Evolutionary conservation across 2,329 filamentous ascomycete species (phyloP).

Genomic region (Pyrenochaeta sp.): DNA sequence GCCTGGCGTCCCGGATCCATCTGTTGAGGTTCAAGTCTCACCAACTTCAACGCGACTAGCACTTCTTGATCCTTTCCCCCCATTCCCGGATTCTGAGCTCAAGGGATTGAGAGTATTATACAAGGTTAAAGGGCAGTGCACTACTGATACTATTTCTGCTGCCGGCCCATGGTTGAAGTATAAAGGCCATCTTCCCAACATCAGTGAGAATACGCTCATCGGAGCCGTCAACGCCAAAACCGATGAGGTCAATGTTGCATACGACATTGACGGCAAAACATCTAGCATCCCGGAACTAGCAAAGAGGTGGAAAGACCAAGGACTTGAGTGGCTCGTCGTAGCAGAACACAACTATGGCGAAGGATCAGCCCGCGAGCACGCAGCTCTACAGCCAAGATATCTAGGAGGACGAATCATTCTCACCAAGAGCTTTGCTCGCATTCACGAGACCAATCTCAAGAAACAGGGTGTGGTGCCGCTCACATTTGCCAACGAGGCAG

Average conservation of each 20-base stretch:
- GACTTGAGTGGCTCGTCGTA: conserved; percentile 87
- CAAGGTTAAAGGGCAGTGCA: conserved; percentile 98
- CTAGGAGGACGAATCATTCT: conserved; percentile 85
- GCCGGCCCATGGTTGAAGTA: conserved; percentile 98
- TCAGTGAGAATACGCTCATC: conserved; percentile 95
- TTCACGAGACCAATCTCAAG: conserved; percentile 96
- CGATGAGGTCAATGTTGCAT: conserved; percentile 88
- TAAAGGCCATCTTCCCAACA: conserved; percentile 98
- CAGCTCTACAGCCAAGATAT: conserved; percentile 88
- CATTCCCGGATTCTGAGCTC: conserved; percentile 81
- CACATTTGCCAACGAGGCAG: conserved; percentile 85
- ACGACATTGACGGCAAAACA: conserved; percentile 79
- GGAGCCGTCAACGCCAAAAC: conserved; percentile 92
- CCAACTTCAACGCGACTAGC: conserved; percentile 91
- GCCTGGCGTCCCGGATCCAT: conserved; percentile 74
- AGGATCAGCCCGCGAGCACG: conserved; percentile 87
- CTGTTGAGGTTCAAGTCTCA: conserved; percentile 76
- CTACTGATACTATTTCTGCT: conserved; percentile 97
- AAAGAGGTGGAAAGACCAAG: conserved; percentile 78
- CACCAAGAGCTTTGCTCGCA: conserved; percentile 86
- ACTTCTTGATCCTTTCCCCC: conserved; percentile 84
- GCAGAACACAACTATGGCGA: conserved; percentile 98
- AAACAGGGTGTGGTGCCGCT: conserved; percentile 97
- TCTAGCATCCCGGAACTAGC: conserved; percentile 88
- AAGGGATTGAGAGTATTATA: conserved; percentile 83